These are phyloP conservation scores for Papiliotrema terrestris DNA, from an alignment of 1,284 basidiomycete species.

Conservation along the genomic window DNA sequence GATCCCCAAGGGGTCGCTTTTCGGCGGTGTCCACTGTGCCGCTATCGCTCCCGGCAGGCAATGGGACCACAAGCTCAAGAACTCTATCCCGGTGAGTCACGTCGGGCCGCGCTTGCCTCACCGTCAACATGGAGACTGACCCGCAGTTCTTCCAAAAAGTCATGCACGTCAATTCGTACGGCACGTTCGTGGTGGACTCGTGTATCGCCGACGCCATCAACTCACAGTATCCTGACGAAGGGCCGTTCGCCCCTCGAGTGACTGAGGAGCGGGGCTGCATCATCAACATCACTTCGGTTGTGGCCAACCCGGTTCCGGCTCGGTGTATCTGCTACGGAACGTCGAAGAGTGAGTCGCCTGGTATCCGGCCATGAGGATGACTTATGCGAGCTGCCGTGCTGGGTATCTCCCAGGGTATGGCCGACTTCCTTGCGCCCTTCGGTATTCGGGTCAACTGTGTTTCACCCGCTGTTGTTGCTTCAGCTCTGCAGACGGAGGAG, in stretches of 20 bases:
- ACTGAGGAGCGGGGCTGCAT: constrained; percentile 31
- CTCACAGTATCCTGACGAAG: constrained; percentile 22
- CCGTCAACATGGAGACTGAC: too few relatives aligned
- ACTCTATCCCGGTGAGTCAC: constrained; percentile 5
- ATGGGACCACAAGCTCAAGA: constrained; percentile 16
- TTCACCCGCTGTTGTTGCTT: constrained; percentile 27
- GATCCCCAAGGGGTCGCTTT: constrained; percentile 25
- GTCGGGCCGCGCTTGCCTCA: too few relatives aligned
- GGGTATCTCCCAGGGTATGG: constrained; percentile 11
- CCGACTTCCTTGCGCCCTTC: constrained; percentile 19
- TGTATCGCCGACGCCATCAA: constrained; percentile 34
- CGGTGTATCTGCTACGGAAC: constrained; percentile 28
- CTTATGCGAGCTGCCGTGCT: neutral
- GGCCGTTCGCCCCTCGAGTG: constrained; percentile 7
- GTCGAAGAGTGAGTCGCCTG: constrained; percentile 20
- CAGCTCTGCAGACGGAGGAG: too few relatives aligned
- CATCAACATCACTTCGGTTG: constrained; percentile 30
- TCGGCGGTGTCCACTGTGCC: constrained; percentile 32
- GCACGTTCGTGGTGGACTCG: constrained; percentile 31
- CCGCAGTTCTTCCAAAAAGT: constrained; percentile 18
- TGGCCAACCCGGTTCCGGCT: constrained; percentile 24
- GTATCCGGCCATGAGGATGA: neutral
- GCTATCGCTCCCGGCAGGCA: constrained; percentile 17
- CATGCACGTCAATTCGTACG: constrained; percentile 23
- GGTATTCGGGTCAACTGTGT: constrained; percentile 28